Conservation (phyloP, 1,139 yeast genomes). For the Pneumocystis jirovecii region DNA sequence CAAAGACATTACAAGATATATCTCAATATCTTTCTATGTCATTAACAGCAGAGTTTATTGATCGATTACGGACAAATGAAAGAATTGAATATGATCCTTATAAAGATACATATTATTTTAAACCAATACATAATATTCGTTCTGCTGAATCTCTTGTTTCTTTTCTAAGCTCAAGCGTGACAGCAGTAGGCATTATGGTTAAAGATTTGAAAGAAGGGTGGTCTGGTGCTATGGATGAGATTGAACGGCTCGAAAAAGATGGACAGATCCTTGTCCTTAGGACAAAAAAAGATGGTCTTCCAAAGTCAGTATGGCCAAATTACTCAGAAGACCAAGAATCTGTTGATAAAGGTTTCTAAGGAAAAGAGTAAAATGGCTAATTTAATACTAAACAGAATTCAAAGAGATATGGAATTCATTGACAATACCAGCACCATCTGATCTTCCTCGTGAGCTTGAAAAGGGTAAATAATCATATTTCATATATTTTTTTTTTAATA, state of each 20-base stretch:
- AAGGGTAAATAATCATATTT: constrained; percentile 34
- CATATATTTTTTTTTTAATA: constrained; percentile 58
- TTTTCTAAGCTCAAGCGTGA: constrained; percentile 63
- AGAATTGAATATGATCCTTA: constrained; percentile 37
- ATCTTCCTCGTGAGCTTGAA: background rate
- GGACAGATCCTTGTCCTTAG: constrained; percentile 68
- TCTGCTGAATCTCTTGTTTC: constrained; percentile 62
- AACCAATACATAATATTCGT: constrained; percentile 76
- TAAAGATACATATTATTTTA: constrained; percentile 60
- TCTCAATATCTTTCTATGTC: constrained; percentile 7
- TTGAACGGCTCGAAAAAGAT: constrained; percentile 60
- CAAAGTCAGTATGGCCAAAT: constrained; percentile 85
- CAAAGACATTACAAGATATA: constrained; percentile 4
- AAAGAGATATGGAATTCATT: constrained; percentile 54
- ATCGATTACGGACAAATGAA: constrained; percentile 15
- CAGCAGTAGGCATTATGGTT: constrained; percentile 77
- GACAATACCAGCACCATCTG: constrained; percentile 40
- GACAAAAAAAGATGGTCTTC: constrained; percentile 82
- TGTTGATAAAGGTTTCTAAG: constrained; percentile 74
- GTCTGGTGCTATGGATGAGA: constrained; percentile 75
- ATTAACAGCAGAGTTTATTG: constrained; percentile 4
- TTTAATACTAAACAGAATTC: constrained; percentile 7
- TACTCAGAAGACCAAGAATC: constrained; percentile 56
- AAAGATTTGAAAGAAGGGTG: constrained; percentile 92
- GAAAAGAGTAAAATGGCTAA: constrained; percentile 17